These are phyloP conservation scores for Helicostylum pulchrum DNA, from an alignment of 192 early-diverging fungal species.

Conservation along the genomic window DNA sequence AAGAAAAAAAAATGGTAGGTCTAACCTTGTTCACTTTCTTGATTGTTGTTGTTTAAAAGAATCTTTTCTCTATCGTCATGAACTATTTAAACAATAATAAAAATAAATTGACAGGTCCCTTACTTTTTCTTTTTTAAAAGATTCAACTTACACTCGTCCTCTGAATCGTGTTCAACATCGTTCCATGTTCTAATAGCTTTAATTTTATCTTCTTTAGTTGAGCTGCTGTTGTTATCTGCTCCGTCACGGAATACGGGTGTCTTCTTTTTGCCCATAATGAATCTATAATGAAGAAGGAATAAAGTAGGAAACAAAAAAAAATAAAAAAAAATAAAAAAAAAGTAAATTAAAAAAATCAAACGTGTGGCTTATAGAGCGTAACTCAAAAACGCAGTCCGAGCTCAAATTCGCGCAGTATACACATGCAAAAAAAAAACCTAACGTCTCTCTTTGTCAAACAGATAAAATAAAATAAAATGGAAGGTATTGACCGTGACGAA, in stretches of 20 bases:
- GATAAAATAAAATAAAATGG: slow-evolving; percentile 5
- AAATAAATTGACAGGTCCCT: background rate
- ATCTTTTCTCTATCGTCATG: slow-evolving; percentile 50
- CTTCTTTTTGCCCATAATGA: slow-evolving; percentile 27
- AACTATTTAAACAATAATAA: slow-evolving; percentile 17
- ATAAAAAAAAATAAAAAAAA: too few species aligned
- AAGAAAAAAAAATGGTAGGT: background rate
- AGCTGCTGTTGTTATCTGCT: background rate
- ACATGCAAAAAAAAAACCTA: too few species aligned
- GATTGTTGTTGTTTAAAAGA: slow-evolving; percentile 39
- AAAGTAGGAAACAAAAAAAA: too few species aligned
- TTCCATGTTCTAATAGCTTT: slow-evolving; percentile 68
- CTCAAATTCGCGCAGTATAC: too few species aligned
- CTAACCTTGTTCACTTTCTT: slow-evolving; percentile 9
- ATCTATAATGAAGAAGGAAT: too few species aligned
- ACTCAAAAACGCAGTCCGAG: too few species aligned
- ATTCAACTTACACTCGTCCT: slow-evolving; percentile 64
- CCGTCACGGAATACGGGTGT: slow-evolving; percentile 25
- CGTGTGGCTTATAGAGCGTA: too few species aligned
- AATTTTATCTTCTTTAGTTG: slow-evolving; percentile 41
- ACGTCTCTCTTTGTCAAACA: too few species aligned
- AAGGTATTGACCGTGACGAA: slow-evolving; percentile 11
- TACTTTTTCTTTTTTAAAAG: background rate
- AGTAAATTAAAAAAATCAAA: too few species aligned
- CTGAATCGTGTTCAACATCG: slow-evolving; percentile 72